Conservation (phyloP, 2,329 filamentous ascomycete species). For the Alternaria sp. region DNA sequence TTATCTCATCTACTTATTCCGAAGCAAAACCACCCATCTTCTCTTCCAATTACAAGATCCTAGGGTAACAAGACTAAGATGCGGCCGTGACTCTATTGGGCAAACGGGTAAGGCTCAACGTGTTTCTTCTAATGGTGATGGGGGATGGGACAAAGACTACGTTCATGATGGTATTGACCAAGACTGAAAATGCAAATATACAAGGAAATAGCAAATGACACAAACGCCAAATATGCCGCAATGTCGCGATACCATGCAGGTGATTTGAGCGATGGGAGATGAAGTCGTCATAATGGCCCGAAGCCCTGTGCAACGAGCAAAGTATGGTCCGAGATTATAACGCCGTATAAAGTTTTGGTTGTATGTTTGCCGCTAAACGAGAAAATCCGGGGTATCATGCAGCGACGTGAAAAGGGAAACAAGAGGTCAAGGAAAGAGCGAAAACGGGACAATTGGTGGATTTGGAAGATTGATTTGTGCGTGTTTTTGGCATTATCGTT, state of each 20-base stretch:
- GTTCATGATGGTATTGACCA: neutral
- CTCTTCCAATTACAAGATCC: constrained; percentile 5
- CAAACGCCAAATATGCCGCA: constrained; percentile 8
- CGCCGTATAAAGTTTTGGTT: constrained; percentile 8
- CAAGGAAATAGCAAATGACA: neutral
- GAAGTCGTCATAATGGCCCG: constrained; percentile 1
- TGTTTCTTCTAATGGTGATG: neutral
- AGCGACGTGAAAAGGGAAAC: constrained; percentile 20
- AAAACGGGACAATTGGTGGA: neutral
- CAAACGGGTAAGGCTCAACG: neutral
- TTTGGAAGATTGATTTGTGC: neutral
- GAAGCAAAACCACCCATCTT: neutral
- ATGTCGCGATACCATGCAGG: constrained; percentile 8
- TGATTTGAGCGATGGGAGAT: neutral
- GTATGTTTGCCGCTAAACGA: constrained; percentile 22
- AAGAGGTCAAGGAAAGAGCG: neutral
- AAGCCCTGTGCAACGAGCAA: neutral
- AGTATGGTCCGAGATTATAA: constrained; percentile 1
- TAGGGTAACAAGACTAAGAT: constrained; percentile 4
- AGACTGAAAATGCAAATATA: neutral
- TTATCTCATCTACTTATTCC: neutral
- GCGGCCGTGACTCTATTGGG: neutral
- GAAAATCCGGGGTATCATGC: constrained; percentile 35
- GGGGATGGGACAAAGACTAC: neutral
- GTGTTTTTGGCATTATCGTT: constrained; percentile 13